These are phyloP conservation scores for Fusarium caatingaense DNA, from an alignment of 2,329 filamentous ascomycete species.

Conservation along the genomic window DNA sequence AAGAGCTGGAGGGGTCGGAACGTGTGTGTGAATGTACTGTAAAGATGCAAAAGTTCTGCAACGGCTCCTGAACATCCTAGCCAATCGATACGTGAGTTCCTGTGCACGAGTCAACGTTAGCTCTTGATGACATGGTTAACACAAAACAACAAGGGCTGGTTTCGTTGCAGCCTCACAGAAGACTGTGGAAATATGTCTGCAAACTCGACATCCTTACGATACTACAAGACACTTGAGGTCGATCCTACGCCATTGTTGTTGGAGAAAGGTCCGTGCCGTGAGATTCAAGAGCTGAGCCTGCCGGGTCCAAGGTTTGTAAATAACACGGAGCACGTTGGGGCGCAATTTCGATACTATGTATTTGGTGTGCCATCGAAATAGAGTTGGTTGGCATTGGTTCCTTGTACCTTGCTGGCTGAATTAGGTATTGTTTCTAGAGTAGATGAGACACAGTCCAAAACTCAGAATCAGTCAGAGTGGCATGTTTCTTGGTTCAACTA, in stretches of 20 bases:
- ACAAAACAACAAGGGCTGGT: slow-evolving; percentile 6
- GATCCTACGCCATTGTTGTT: slow-evolving; percentile 6
- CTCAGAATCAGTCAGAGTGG: slow-evolving; percentile 18
- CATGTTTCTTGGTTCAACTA: slow-evolving; percentile 30
- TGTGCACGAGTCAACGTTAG: slow-evolving; percentile 3
- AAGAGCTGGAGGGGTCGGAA: slow-evolving; percentile 24
- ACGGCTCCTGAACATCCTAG: not conserved
- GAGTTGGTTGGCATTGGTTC: slow-evolving; percentile 1
- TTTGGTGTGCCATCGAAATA: not conserved
- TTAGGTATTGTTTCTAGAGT: not conserved
- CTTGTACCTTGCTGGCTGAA: slow-evolving; percentile 2
- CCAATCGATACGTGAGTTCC: not conserved
- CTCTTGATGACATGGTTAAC: not conserved
- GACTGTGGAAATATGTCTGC: slow-evolving; percentile 5
- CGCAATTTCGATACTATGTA: not conserved
- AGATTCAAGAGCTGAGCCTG: slow-evolving; percentile 10
- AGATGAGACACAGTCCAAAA: slow-evolving; percentile 25
- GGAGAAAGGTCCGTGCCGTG: slow-evolving; percentile 19
- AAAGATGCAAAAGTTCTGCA: slow-evolving; percentile 13
- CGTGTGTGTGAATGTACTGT: slow-evolving; percentile 1
- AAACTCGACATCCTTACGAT: slow-evolving; percentile 31
- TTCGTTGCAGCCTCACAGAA: slow-evolving; percentile 14
- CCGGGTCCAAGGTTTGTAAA: slow-evolving; percentile 4
- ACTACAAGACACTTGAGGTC: slow-evolving; percentile 1
- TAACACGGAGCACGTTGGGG: not conserved